Evolutionary conservation across 108 stramenopile species (phyloP), one percentile per base, ranked within the genome.

Genomic region (Mediolabrus comicus): DNA sequence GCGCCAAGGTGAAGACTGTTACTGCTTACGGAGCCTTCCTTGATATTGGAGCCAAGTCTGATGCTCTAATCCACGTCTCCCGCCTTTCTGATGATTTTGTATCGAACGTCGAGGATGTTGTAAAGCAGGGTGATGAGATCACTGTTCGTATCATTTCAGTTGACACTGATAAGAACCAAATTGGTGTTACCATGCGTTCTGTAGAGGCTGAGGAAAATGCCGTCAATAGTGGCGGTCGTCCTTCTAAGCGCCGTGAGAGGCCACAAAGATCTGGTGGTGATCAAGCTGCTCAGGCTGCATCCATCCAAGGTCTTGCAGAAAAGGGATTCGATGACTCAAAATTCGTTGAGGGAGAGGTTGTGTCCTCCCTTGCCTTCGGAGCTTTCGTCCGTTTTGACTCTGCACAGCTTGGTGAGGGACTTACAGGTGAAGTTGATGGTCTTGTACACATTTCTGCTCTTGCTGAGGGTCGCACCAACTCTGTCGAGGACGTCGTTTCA

Each of bases 61-160:
- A 98, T 83, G 96, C 92, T 53, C 89, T 98, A 41, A 63, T 98
- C 39, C 96, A 97, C 89, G 92, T 97, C 71, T 96, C 95, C 60
- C 89, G 95, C 61, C 83, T 98, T 58, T 85, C 96, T 19, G 82
- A 90, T 54, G 91, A 80, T 56, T 96, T 86, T 65, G 93, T 96
- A 52, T 63, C 82, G 29, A 87, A 94, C 69, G 89, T 95, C 17
- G 86, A 74, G 27, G 93, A 94, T 46, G 67, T 96, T 59, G 70
- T 98, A n/a, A 83, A 81, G 68, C 84, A 67, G 43, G 95, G 95
- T 16, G 88, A 97, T 60, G 83, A 95, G 67, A 81, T 96, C 25
- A 77, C 87, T 8, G 97, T 95, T 39, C 90, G 92, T 58, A 92
- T 98, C 58, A 74, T 92, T 32, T 80, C 80, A 19, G 82, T 97